Evolutionary conservation across 345 rosid genomes (phyloP), one percentile per base, ranked within the genome.

Genomic region (Arabis alpina): DNA sequence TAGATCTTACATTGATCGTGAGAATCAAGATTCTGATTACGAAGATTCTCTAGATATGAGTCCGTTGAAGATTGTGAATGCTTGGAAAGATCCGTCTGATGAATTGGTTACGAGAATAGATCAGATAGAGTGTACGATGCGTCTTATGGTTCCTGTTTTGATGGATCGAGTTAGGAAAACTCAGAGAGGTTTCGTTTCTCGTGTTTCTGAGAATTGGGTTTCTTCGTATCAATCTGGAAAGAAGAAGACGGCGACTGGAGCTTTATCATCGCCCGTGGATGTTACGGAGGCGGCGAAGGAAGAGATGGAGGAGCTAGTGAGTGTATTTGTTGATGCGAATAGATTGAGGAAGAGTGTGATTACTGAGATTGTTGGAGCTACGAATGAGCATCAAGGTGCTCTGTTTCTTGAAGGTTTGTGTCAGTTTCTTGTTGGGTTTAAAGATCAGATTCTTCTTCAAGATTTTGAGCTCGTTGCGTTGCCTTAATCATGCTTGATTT

Each of bases 321-420:
- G 86, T 47, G 85, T 85, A 4, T 85, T 92, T 7, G 25, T 83
- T 60, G 93, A 87, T 56, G 93, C 86, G 4, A 92, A 90, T 54
- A 68, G 98, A 27, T 51, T 90, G 61, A 80, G 98, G 74, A 84
- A 78, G 75, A 90, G 90, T 69, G 82, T 87, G 41, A 75, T 92
- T 24, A 72, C 82, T 44, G 96, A 92, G 49, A 87, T 92, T 54
- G 83, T 86, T 59, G 85, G 83, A 28, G 85, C 86, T 4, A 72
- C 81, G 39, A 81, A 66, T 28, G 74, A 80, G 42, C 88, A 84
- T 64, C 93, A 88, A 45, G 91, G 89, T 0, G 95, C 95, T 72
- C 60, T 90, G 80, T 93, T 87, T 87, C 95, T 93, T 66, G 86
- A 93, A 77, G 92, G 82, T 28, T 76, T 93, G 43, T 87, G 89